Evolutionary conservation across 2,329 filamentous ascomycete genomes (phyloP).

Genomic region (Aspergillus fischeri): DNA sequence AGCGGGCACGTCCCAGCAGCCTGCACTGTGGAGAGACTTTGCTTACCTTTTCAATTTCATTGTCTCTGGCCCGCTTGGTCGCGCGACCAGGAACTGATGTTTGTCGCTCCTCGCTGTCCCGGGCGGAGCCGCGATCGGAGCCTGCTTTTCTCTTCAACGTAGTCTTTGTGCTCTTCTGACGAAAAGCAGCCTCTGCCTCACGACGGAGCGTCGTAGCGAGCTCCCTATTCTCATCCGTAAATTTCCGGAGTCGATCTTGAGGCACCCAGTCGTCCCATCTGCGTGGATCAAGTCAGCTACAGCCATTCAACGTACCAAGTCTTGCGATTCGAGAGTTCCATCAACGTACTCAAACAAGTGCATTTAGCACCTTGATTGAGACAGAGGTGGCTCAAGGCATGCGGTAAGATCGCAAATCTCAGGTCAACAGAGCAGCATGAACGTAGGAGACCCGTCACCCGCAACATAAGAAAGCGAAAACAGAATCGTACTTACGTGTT

Average conservation of each 20-base stretch:
- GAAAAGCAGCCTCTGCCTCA: slow-evolving; percentile 36
- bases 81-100: slow-evolving; percentile 41
- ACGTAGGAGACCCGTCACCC: not conserved
- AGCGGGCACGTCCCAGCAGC: slow-evolving; percentile 5
- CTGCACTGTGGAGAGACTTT: not conserved
- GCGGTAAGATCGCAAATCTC: not conserved
- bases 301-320: not conserved
- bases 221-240: slow-evolving; percentile 91
- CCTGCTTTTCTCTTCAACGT: slow-evolving; percentile 38
- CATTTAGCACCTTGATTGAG: no score
- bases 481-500: slow-evolving; percentile 65
- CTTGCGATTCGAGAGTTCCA: no score
- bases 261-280: slow-evolving; percentile 98
- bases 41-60: slow-evolving; percentile 46
- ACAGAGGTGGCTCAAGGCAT: not conserved
- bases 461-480: not conserved
- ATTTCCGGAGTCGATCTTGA: slow-evolving; percentile 87
- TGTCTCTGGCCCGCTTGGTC: slow-evolving; percentile 43
- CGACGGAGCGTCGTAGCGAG: slow-evolving; percentile 58
- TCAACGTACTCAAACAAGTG: no score
- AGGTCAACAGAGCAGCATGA: not conserved
- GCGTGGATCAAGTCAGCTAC: slow-evolving; percentile 14
- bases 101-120: slow-evolving; percentile 44
- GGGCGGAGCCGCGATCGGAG: slow-evolving; percentile 41
- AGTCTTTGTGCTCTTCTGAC: slow-evolving; percentile 31